Evolutionary conservation across 306 rosid genomes (phyloP), one percentile per base, ranked within the genome.

Genomic region (Vigna mungo): DNA sequence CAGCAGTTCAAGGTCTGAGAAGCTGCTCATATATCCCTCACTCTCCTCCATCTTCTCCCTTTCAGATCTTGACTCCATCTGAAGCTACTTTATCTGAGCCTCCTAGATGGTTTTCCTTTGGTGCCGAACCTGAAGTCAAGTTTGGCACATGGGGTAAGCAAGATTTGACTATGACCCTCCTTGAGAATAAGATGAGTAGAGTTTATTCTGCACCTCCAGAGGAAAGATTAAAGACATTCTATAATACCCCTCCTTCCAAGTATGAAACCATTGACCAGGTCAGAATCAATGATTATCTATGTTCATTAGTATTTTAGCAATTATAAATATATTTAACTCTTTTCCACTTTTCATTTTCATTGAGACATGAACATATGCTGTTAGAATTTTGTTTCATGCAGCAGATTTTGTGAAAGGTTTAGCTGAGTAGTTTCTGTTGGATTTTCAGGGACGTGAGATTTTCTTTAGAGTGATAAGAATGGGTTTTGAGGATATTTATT

Each of bases 181-280:
- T 95, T 85, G 91, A 89, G 76, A 79, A 95, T 80, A 92, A 88
- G 89, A 74, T 95, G 78, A 92, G 97, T 71, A 87, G 98, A 86
- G 87, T 95, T 21, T 95, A 89, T 75, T 93, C 97, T 39, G 93
- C 95, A 0, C 98, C 93, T 78, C 97, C 92, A 9, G 10, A 85
- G 37, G 97, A 90, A 83, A 89, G 97, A 81, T 67, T 87, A 75
- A 95, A 92, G 86, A 74, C 91, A 5, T 52, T 92, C 69, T 92
- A 83, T 39, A 81, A 89, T 83, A 89, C 92, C 25, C 87, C 92
- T 30, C 98, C 98, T 72, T 90, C 98, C 15, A 92, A 95, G 80
- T 95, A 90, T 74, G 98, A 95, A 74, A 84, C 86, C 27, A 83
- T 95, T 63, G 98, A 92, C 73, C 97, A 95, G 98, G 97, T 95